Evolutionary conservation across 805 yeast species (phyloP).

Genomic region (Sungouiella thailandica): DNA sequence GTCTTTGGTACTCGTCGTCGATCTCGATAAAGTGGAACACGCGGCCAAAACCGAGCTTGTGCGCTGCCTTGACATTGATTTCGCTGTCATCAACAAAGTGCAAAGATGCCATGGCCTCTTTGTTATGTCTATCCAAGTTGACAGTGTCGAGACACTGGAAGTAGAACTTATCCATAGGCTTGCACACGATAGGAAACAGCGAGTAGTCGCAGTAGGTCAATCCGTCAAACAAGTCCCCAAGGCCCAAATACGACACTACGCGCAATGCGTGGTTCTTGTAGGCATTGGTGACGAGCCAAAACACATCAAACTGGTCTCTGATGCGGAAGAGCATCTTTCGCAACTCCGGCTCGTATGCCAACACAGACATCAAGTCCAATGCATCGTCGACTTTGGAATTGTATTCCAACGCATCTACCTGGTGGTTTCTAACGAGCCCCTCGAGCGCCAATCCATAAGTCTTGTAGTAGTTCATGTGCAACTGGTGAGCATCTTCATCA

Average conservation of each 20-base stretch:
- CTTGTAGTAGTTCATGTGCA: slow-evolving; percentile 73
- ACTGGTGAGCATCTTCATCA: slow-evolving; percentile 66
- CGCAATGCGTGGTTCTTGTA: slow-evolving; percentile 85
- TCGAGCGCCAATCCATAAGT: slow-evolving; percentile 91
- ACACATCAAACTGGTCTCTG: slow-evolving; percentile 51
- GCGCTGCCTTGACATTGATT: slow-evolving; percentile 71
- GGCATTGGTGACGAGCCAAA: slow-evolving; percentile 95
- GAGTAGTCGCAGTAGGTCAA: slow-evolving; percentile 88
- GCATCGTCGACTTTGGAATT: slow-evolving; percentile 89
- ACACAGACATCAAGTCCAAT: slow-evolving; percentile 74
- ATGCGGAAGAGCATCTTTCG: slow-evolving; percentile 49
- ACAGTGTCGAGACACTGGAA: slow-evolving; percentile 61
- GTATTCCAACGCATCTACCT: slow-evolving; percentile 84
- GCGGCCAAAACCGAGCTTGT: slow-evolving; percentile 63
- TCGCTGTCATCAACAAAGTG: slow-evolving; percentile 83
- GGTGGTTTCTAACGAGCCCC: slow-evolving; percentile 68
- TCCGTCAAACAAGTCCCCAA: slow-evolving; percentile 94
- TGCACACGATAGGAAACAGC: slow-evolving; percentile 67
- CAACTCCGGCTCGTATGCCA: slow-evolving; percentile 54
- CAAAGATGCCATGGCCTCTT: slow-evolving; percentile 45
- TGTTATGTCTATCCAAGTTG: slow-evolving; percentile 38
- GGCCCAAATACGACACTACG: slow-evolving; percentile 71
- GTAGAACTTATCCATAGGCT: slow-evolving; percentile 77
- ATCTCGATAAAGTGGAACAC: slow-evolving; percentile 74
- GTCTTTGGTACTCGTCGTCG: slow-evolving; percentile 44